Evolutionary conservation across 495 filamentous ascomycete genomes (phyloP), one percentile per base, ranked within the genome.

Genomic region (Podospora tetraspora): DNA sequence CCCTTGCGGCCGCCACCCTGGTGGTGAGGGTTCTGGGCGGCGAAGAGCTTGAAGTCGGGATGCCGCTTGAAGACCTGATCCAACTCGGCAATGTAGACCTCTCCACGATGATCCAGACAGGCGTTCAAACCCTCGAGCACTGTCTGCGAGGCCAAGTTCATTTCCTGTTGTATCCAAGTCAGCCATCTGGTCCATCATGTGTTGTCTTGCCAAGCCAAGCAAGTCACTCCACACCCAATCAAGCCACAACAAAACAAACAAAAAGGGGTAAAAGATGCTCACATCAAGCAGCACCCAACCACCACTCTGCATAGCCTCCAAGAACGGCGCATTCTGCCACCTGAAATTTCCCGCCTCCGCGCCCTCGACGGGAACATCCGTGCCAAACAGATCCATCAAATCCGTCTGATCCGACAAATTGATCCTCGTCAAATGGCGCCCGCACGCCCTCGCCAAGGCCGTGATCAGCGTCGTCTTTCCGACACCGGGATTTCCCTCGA

Each of bases 401-500:
- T 99, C 96, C 1, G 96, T 97, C 79, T 99, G 96, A 69, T 98
- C 96, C 0, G 95, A 97, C 66, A 99, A 83, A 74, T 99, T 99
- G 76, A 99, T 97, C 68, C 96, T 87, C 24, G 91, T 96, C 57
- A 99, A 82, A 21, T 91, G 88, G 63, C 89, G 88, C 22, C 92
- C 92, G 70, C 91, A 86, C 27, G 90, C 87, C 69, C 84, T 84
- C 1, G 95, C 91, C 62, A 98, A 84, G 6, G 93, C 94, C 22
- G 89, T 89, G 5, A 99, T 85, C 9, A 99, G 85, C 19, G 93
- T 96, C 0, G 96, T 99, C 80, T 99, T 99, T 60, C 96, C 96
- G 59, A 99, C 96, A 71, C 96, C 96, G 23, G 96, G 96, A 71
- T 90, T 97, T 37, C 96, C 96, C 79, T 99, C 96, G 25, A 99